Evolutionary conservation across 2,329 filamentous ascomycete species (phyloP).

Genomic region (Aureobasidium sp.): DNA sequence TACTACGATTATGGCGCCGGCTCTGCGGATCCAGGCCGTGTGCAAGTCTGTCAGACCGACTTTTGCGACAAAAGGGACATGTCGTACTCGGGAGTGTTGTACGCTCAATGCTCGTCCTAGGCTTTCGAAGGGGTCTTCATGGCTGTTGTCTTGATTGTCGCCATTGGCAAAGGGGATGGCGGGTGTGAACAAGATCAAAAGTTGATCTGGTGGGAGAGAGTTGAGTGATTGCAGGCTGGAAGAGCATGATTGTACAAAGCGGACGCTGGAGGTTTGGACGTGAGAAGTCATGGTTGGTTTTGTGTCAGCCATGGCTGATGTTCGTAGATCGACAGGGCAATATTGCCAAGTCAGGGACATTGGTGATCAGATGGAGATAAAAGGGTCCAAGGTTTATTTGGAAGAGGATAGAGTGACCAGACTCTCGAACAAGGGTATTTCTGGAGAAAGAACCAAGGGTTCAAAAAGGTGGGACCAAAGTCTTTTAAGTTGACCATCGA

Average conservation of each 20-base stretch:
- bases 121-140: constrained; percentile 63
- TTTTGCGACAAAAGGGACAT: constrained; percentile 63
- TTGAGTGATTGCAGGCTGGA: constrained; percentile 1
- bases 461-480: not conserved
- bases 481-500: not conserved
- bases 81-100: constrained; percentile 56
- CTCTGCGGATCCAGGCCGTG: constrained; percentile 54
- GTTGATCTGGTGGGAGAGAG: constrained; percentile 31
- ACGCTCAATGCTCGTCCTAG: constrained; percentile 58
- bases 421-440: not conserved
- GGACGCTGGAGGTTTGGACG: not conserved
- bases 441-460: not conserved
- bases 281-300: not conserved
- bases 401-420: not conserved
- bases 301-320: not conserved
- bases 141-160: constrained; percentile 14
- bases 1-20: constrained; percentile 55
- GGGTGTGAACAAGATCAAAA: constrained; percentile 42
- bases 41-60: constrained; percentile 59
- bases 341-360: constrained; percentile 5
- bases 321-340: not conserved
- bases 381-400: not conserved
- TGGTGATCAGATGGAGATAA: not conserved
- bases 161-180: constrained; percentile 23
- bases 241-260: constrained; percentile 6